These are phyloP conservation scores for Pharnaceum exiguum DNA, from an alignment of 148 eudicot species.

Conservation along the genomic window DNA sequence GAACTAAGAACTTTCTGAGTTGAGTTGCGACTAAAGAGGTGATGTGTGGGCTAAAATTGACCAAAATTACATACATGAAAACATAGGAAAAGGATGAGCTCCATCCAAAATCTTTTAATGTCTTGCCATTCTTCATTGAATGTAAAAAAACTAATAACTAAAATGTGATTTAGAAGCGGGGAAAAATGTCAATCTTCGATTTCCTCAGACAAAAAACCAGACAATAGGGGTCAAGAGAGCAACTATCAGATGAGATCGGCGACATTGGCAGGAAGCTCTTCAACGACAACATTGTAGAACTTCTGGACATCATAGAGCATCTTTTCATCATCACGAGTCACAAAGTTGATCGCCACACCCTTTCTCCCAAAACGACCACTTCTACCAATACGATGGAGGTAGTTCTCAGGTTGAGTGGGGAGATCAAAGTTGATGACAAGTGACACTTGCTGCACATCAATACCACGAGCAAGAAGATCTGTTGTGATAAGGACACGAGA, in stretches of 20 bases:
- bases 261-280: constrained; percentile 44
- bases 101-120: background rate
- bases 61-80: constrained; percentile 4
- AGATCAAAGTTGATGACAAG: constrained; percentile 48
- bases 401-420: constrained; percentile 48
- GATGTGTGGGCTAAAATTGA: no score
- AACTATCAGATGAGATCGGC: constrained; percentile 36
- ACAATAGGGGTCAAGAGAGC: background rate
- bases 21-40: no score
- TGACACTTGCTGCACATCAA: constrained; percentile 48
- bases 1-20: background rate
- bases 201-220: background rate
- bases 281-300: constrained; percentile 40
- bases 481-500: constrained; percentile 52
- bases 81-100: background rate
- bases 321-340: constrained; percentile 35
- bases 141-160: background rate
- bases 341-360: constrained; percentile 50
- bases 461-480: constrained; percentile 46
- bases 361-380: constrained; percentile 48
- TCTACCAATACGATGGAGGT: constrained; percentile 43
- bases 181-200: background rate
- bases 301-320: constrained; percentile 46
- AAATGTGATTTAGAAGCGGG: background rate
- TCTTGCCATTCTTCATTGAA: background rate